Percentiles rank a stretch among this genome's conserved stretches.
Evolutionary conservation across 345 rosid genomes (phyloP).

Genomic region (Clarkia xantiana): DNA sequence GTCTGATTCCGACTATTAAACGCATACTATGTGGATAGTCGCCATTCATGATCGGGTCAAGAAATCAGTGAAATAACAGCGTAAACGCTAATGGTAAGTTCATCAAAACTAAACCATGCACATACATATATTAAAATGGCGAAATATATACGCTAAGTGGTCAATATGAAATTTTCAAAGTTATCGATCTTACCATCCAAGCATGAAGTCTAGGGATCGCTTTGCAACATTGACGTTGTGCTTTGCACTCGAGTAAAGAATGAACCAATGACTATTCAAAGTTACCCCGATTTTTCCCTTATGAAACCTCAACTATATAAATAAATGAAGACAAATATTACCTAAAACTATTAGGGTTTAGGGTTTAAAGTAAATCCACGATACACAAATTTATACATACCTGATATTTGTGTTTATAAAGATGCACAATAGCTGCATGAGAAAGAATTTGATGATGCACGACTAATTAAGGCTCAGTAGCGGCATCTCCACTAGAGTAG

Average conservation of each 20-base stretch:
- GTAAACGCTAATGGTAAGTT: no score
- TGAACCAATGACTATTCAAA: conserved; percentile 5
- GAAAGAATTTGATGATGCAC: conserved; percentile 27
- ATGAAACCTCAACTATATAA: no score
- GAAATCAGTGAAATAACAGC: conserved; percentile 5
- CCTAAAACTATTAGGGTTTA: no score
- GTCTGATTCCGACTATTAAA: conserved; percentile 1
- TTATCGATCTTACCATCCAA: conserved; percentile 10
- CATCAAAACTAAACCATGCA: no score
- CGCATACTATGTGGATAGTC: conserved; percentile 13
- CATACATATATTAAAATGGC: no score
- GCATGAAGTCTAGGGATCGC: conserved; percentile 10
- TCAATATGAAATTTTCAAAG: no score
- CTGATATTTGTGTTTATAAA: conserved; percentile 19
- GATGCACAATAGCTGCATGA: conserved; percentile 26
- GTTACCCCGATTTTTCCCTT: conserved; percentile 11
- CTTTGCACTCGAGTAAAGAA: conserved; percentile 5
- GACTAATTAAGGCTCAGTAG: conserved; percentile 28
- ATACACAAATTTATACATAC: no score
- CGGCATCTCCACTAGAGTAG: conserved; percentile 25
- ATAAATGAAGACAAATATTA: no score
- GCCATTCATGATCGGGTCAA: conserved; percentile 10
- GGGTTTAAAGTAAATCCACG: no score
- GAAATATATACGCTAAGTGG: no score
- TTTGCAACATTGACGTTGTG: conserved; percentile 2